Evolutionary conservation across 441 rosid species (phyloP), one percentile per base, ranked within the genome.

Genomic region (Jatropha multifida): DNA sequence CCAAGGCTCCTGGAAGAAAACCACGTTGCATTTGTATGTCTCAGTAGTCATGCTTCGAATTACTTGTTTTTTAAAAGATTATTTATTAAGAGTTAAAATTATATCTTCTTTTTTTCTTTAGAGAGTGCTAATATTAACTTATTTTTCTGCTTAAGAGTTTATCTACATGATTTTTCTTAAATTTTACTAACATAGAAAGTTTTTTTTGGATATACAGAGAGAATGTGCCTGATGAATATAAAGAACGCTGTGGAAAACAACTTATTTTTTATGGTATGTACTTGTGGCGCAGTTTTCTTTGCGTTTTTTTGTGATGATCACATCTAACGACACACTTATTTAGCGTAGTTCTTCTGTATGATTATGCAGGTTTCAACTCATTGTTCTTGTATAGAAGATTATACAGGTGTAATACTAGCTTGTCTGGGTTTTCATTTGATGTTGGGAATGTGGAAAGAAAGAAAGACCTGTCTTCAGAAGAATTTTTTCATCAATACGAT

Each of bases 1-100:
- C 83, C 83, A 82, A 83, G 97, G 93, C 83, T 93, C 96, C 82
- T 95, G 99, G 99, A 92, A 90, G 84, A 90, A 89, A 73, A 93
- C 97, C 1, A 76, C 90, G 0, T 79, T 95, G 83, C 77, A 74
- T 76, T 76, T 92, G 98, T 93, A 88, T 63, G 91, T 82, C 37
- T 58, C 72, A 17, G 26, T 46, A 65, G 65, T 49, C 26, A 18
- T 63, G 32, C 12, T 41, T 51, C 27, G 26, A 62, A 5, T 52
- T 63, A 63, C 14, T 13, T 54, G n/a, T 14, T 27, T 10, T 8
- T 38, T 58, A 3, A 58, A 20, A 3, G 7, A 73, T n/a, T 38
- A 10, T 46, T 32, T 42, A 32, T 32, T 44, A 8, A 44, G 17
- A 42, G n/a, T 8, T 51, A 11, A 51, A 12, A 51, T 10, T 51